These are phyloP conservation scores for Sutorius australiensis DNA, from an alignment of 768 basidiomycete species.

Conservation along the genomic window DNA sequence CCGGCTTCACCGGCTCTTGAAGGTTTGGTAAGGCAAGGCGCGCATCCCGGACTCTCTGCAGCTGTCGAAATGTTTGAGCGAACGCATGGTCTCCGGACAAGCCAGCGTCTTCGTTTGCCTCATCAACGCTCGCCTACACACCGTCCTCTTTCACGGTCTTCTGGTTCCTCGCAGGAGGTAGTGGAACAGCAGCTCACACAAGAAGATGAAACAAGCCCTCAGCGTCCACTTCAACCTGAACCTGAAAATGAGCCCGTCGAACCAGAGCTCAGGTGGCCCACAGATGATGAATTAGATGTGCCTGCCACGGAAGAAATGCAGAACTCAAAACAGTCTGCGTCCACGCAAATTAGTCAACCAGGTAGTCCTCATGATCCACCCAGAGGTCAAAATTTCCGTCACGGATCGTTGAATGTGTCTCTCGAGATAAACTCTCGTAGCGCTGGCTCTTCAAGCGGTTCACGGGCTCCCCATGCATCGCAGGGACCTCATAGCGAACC, in stretches of 20 bases:
- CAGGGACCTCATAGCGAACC: conserved; percentile 31
- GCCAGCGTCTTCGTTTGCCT: neutral
- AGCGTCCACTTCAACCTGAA: neutral
- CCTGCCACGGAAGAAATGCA: neutral
- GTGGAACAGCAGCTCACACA: conserved; percentile 52
- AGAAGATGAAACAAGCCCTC: conserved; percentile 22
- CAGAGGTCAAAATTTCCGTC: conserved; percentile 16
- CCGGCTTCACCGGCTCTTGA: conserved; percentile 24
- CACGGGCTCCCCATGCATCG: neutral
- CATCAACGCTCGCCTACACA: conserved; percentile 4
- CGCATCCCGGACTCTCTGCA: conserved; percentile 5
- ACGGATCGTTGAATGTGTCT: conserved; percentile 22
- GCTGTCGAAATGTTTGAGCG: conserved; percentile 22
- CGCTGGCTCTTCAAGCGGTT: neutral
- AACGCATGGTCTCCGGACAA: conserved; percentile 1
- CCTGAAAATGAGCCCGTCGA: conserved; percentile 9
- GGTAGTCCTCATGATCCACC: conserved; percentile 1
- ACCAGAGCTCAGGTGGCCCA: conserved; percentile 27
- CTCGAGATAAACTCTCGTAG: neutral
- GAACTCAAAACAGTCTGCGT: neutral
- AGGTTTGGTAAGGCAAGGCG: conserved; percentile 9
- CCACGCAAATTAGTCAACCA: neutral
- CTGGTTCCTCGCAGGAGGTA: conserved; percentile 37
- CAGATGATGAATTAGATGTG: conserved; percentile 19
- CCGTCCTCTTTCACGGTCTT: conserved; percentile 25